Base-by-base conservation (phyloP, 2,329 filamentous ascomycete genomes). In the Phoma sp. region DNA sequence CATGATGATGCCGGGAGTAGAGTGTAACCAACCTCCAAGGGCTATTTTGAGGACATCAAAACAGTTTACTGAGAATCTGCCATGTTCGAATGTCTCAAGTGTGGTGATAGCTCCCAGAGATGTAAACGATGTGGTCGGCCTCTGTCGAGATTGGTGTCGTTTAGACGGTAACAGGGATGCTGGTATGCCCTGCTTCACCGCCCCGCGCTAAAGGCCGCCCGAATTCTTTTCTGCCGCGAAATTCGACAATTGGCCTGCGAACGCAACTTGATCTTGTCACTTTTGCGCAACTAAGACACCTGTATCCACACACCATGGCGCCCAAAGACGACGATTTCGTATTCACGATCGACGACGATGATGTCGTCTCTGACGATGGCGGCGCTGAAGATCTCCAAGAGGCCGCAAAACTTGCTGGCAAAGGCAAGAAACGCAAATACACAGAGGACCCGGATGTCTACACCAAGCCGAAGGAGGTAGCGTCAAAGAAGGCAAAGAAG, bases 291-390 rank as follows among this genome's bases (percentile, higher is more conserved):
- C 22, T 22, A n/a, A 24, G 7, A 17, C 15, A 21, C 17, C 25
- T 17, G 15, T 38, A 41, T 38, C 12, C 41, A 10, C 21, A 22
- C 29, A 61, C n/a, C 19, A 75, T 75, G 73, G 70, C 71, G 36
- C 70, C 66, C 12, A 65, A 63, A 54, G 71, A 74, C 48, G 74
- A 76, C 60, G 74, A 76, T 53, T 76, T 76, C 22, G 62, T 76
- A 9, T 74, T 74, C 54, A 76, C 74, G 25, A 75, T 76, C 57
- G 74, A 72, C 36, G 74, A 76, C 53, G 62, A 75, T 51, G 74
- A 76, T 27, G 67, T 74, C 46, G 65, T 75, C 25, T 74, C 73
- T 43, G 73, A 74, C 61, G 72, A 76, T 55, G 69, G 71, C 43
- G 69, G 65, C 45, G 55, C 66, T 55, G 69, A 72, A 36, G 72